phyloP scores from a whole-genome alignment of 768 basidiomycete genomes.

The Boletellus ananas region DNA sequence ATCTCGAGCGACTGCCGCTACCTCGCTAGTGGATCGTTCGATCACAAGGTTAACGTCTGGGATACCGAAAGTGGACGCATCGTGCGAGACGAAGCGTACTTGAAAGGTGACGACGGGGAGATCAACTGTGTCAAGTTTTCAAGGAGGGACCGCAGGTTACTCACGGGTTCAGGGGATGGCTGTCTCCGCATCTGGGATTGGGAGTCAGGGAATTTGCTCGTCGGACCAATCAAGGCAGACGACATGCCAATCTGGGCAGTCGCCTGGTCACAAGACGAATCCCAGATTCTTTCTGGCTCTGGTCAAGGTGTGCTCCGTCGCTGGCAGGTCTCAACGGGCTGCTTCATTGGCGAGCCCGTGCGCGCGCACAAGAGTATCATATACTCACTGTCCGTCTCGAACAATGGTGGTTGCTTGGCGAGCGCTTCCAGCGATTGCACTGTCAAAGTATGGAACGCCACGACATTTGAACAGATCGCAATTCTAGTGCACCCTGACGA shows the following conservation, averaged over 20 bases:
- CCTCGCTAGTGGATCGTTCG: slow-evolving; percentile 29
- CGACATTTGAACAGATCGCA: slow-evolving; percentile 24
- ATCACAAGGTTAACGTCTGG: slow-evolving; percentile 31
- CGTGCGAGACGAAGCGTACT: slow-evolving; percentile 21
- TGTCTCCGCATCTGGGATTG: slow-evolving; percentile 29
- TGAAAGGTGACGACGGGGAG: slow-evolving; percentile 23
- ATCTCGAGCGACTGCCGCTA: slow-evolving; percentile 27
- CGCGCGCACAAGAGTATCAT: slow-evolving; percentile 24
- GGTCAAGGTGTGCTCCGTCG: slow-evolving; percentile 22
- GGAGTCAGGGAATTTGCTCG: slow-evolving; percentile 23
- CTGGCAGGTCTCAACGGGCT: slow-evolving; percentile 23
- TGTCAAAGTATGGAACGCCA: slow-evolving; percentile 29
- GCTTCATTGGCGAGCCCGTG: slow-evolving; percentile 20
- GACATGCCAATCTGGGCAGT: slow-evolving; percentile 27
- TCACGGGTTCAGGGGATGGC: slow-evolving; percentile 29
- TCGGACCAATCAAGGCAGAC: slow-evolving; percentile 23
- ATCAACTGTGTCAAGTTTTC: slow-evolving; percentile 30
- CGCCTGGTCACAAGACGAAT: slow-evolving; percentile 30
- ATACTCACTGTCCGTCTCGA: slow-evolving; percentile 26
- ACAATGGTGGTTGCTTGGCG: slow-evolving; percentile 25
- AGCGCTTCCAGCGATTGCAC: slow-evolving; percentile 30
- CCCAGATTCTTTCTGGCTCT: slow-evolving; percentile 25
- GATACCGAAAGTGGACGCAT: slow-evolving; percentile 25
- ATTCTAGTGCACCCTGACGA: slow-evolving; percentile 21
- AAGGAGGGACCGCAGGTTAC: slow-evolving; percentile 20